phyloP scores from a whole-genome alignment of 2,329 filamentous ascomycete genomes.

The Fusarium devonianum region DNA sequence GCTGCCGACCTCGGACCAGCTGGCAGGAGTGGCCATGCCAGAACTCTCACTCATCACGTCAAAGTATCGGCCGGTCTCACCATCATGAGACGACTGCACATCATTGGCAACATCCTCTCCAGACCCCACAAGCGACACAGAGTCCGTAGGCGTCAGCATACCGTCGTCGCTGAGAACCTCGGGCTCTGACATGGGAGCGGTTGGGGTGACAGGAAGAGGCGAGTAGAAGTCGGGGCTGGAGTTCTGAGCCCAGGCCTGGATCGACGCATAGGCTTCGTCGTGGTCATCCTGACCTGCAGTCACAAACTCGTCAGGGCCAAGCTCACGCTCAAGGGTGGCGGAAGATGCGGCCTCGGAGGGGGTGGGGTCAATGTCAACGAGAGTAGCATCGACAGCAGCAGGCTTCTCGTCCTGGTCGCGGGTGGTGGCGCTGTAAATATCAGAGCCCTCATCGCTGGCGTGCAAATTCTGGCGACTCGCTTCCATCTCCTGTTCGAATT shows the following conservation, averaged over 20 bases:
- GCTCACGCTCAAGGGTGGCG: constrained; percentile 48
- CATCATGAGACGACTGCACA: constrained; percentile 47
- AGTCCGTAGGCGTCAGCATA: constrained; percentile 66
- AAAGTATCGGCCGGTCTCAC: constrained; percentile 51
- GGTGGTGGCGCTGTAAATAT: constrained; percentile 66
- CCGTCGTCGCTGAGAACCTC: constrained; percentile 59
- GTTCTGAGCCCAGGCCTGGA: constrained; percentile 69
- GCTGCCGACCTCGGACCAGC: constrained; percentile 72
- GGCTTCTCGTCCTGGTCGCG: constrained; percentile 41
- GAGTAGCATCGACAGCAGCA: constrained; percentile 37
- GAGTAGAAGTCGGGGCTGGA: constrained; percentile 66
- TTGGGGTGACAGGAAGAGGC: constrained; percentile 62
- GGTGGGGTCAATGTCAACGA: constrained; percentile 46
- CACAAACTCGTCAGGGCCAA: constrained; percentile 57
- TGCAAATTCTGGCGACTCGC: constrained; percentile 52
- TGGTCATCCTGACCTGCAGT: constrained; percentile 58
- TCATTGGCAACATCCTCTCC: constrained; percentile 58
- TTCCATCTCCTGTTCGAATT: constrained; percentile 51
- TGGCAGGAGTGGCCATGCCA: constrained; percentile 65
- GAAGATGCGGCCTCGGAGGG: constrained; percentile 35
- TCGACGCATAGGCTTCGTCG: constrained; percentile 63
- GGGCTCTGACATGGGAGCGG: constrained; percentile 58
- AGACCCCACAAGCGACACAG: constrained; percentile 61
- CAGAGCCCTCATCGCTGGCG: constrained; percentile 58
- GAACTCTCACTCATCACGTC: constrained; percentile 68